Evolutionary conservation across 805 yeast species (phyloP).

Genomic region (Grigorovia transvaalensis): DNA sequence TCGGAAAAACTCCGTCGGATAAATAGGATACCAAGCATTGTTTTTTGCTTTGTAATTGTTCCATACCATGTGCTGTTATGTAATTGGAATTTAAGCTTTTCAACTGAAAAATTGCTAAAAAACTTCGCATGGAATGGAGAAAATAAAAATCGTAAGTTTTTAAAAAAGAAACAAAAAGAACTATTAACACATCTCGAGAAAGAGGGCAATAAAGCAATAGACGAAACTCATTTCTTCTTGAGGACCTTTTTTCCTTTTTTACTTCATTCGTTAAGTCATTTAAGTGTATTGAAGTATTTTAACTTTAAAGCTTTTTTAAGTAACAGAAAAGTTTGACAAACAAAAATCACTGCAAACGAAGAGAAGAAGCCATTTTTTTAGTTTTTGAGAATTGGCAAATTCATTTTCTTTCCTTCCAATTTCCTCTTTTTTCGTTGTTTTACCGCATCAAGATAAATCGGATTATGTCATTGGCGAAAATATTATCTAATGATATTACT

Average conservation of each 20-base stretch:
- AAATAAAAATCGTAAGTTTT: not conserved
- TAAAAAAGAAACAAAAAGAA: not conserved
- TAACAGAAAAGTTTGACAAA: too few species aligned
- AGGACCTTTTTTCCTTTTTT: not conserved
- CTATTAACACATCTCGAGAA: too few species aligned
- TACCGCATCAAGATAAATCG: not conserved
- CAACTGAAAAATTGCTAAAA: too few species aligned
- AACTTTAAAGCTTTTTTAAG: too few species aligned
- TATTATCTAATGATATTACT: constrained; percentile 6
- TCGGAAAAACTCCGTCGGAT: not conserved
- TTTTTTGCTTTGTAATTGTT: not conserved
- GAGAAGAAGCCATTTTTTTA: too few species aligned
- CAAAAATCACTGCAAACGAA: too few species aligned
- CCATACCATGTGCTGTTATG: not conserved
- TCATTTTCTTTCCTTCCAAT: too few species aligned
- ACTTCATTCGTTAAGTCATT: not conserved
- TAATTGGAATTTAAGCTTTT: not conserved
- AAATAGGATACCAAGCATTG: not conserved
- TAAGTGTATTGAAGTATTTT: too few species aligned
- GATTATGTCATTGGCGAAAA: not conserved
- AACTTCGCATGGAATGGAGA: not conserved
- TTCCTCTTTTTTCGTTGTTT: too few species aligned
- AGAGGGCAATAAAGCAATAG: too few species aligned
- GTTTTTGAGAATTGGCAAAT: too few species aligned
- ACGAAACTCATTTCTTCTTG: not conserved